A percentile compares a stretch with the other conserved stretches of the same genome.
Evolutionary conservation across 2,329 filamentous ascomycete species (phyloP).

Genomic region (Trichophaea hybrida): DNA sequence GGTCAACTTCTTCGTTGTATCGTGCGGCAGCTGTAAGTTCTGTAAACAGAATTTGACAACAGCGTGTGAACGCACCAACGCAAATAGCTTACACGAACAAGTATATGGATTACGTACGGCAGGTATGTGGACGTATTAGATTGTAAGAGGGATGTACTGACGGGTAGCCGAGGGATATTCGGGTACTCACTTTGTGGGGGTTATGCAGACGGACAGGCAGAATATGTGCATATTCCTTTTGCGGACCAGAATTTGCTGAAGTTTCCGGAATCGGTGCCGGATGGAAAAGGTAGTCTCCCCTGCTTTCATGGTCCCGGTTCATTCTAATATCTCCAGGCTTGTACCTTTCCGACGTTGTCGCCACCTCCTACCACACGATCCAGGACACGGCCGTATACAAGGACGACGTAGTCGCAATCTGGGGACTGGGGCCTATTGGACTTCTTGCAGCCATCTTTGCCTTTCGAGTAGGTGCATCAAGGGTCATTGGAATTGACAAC

Average conservation of each 20-base stretch:
- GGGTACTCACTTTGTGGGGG: constrained; percentile 33
- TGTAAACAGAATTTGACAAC: neutral
- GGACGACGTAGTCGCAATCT: constrained; percentile 64
- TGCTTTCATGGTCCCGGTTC: neutral
- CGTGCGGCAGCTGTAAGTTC: neutral
- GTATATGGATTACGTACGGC: constrained; percentile 70
- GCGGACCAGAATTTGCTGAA: constrained; percentile 69
- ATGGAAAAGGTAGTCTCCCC: constrained; percentile 51
- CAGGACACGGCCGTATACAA: constrained; percentile 68
- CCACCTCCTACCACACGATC: constrained; percentile 67
- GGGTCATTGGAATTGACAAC: constrained; percentile 67
- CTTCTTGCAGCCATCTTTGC: constrained; percentile 48
- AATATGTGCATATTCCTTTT: constrained; percentile 69
- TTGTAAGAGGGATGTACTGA: neutral
- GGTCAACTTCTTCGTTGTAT: constrained; percentile 52
- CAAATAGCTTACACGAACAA: constrained; percentile 52
- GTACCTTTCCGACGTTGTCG: constrained; percentile 66
- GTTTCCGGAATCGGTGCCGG: constrained; percentile 63
- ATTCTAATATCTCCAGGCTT: constrained; percentile 32
- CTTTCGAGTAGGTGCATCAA: constrained; percentile 40
- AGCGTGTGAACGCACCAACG: constrained; percentile 59
- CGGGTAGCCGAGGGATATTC: constrained; percentile 32
- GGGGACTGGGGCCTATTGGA: constrained; percentile 67
- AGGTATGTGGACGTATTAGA: constrained; percentile 30
- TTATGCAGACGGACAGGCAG: constrained; percentile 69